A percentile compares a stretch with the other conserved stretches of the same genome.
Conservation (phyloP, 2,329 filamentous ascomycete species). For the Xylaria polymorpha region DNA sequence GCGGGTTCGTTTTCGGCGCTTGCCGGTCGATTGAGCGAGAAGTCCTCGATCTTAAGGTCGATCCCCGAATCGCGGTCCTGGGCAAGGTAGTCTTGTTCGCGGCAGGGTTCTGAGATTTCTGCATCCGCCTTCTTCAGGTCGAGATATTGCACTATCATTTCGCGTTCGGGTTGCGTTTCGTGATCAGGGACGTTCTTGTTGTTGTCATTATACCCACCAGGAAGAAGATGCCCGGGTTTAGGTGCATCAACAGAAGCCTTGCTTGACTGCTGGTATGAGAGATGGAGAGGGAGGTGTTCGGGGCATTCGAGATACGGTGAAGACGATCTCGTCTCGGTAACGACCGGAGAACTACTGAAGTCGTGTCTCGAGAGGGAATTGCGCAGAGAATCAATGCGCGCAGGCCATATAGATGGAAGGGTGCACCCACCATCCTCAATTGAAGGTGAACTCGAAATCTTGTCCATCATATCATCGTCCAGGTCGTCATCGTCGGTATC, state of each 20-base stretch:
- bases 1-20: slow-evolving; percentile 34
- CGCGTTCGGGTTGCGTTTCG: slow-evolving; percentile 32
- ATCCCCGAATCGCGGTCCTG: slow-evolving; percentile 36
- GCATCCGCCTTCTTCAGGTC: slow-evolving; percentile 27
- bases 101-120: slow-evolving; percentile 23
- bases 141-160: slow-evolving; percentile 34
- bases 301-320: slow-evolving; percentile 58
- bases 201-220: slow-evolving; percentile 59
- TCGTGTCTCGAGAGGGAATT: slow-evolving; percentile 48
- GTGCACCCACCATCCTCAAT: slow-evolving; percentile 97
- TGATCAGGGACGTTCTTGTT: slow-evolving; percentile 49
- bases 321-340: slow-evolving; percentile 53
- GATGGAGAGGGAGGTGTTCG: slow-evolving; percentile 50
- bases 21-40: slow-evolving; percentile 33
- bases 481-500: slow-evolving; percentile 76
- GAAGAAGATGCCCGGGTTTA: slow-evolving; percentile 60
- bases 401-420: slow-evolving; percentile 57
- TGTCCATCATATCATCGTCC: slow-evolving; percentile 96
- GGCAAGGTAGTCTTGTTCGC: slow-evolving; percentile 18
- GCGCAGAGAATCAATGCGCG: slow-evolving; percentile 57
- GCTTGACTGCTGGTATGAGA: slow-evolving; percentile 48
- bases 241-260: slow-evolving; percentile 49
- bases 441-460: slow-evolving; percentile 97
- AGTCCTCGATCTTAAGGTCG: slow-evolving; percentile 40
- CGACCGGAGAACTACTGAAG: slow-evolving; percentile 48